Conservation (phyloP, 2,329 filamentous ascomycete genomes). For the Colletotrichum camelliae region DNA sequence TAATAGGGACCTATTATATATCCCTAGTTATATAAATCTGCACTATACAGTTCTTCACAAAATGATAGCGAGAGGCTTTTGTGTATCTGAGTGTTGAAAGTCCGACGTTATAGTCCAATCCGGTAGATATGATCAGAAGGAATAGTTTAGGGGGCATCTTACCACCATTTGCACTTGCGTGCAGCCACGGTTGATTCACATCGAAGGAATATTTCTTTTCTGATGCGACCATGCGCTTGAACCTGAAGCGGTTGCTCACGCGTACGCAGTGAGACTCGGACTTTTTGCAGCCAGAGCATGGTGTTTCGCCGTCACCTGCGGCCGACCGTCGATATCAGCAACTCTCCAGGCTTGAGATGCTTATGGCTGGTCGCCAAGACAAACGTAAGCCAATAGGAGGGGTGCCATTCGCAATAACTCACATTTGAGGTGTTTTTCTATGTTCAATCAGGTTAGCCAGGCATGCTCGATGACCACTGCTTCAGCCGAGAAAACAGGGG, state of each 20-base stretch:
- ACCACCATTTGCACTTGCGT: background rate
- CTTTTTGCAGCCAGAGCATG: slow-evolving; percentile 2
- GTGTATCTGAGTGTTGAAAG: background rate
- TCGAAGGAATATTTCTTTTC: background rate
- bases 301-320: background rate
- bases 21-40: no score
- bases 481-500: background rate
- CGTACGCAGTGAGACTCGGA: background rate
- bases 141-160: background rate
- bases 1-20: no score
- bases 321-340: background rate
- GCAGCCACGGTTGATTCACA: background rate
- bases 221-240: background rate
- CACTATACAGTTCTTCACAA: no score
- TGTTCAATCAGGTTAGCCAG: background rate
- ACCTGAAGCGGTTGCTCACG: background rate
- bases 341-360: background rate
- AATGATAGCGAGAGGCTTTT: background rate
- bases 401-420: background rate
- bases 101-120: background rate
- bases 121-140: background rate
- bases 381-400: background rate
- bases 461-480: background rate
- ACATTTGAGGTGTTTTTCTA: slow-evolving; percentile 6
- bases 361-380: no score